A percentile compares a stretch with the other conserved stretches of the same genome.
These are phyloP conservation scores for Tricladium varicosporioides DNA, from an alignment of 2,329 filamentous ascomycete genomes.

Conservation along the genomic window DNA sequence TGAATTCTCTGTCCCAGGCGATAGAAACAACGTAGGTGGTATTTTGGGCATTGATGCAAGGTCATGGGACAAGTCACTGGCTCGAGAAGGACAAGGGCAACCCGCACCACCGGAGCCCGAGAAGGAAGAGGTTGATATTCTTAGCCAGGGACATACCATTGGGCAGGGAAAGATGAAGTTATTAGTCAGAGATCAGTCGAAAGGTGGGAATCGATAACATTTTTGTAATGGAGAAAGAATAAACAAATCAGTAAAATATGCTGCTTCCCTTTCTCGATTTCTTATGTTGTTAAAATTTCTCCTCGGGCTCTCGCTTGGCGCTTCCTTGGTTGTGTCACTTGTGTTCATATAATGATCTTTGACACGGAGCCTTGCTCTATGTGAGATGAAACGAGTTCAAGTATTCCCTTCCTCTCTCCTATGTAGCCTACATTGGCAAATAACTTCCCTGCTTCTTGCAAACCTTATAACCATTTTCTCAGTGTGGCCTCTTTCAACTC, in stretches of 20 bases:
- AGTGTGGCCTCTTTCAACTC: too few species aligned
- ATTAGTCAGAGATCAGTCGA: slow-evolving; percentile 52
- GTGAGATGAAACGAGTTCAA: too few species aligned
- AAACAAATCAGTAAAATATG: slow-evolving; percentile 1
- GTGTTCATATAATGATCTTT: too few species aligned
- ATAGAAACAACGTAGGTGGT: slow-evolving; percentile 78
- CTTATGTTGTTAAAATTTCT: slow-evolving; percentile 12
- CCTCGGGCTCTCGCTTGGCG: not conserved
- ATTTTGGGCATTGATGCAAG: slow-evolving; percentile 66
- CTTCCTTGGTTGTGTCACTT: too few species aligned
- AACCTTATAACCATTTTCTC: too few species aligned
- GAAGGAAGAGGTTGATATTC: slow-evolving; percentile 49
- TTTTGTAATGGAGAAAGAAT: not conserved
- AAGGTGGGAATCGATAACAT: slow-evolving; percentile 17
- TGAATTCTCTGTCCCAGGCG: slow-evolving; percentile 95
- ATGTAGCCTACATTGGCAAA: too few species aligned
- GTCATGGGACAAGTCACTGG: slow-evolving; percentile 63
- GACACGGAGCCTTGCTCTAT: too few species aligned
- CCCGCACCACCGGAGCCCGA: slow-evolving; percentile 28
- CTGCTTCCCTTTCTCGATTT: not conserved
- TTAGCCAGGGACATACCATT: slow-evolving; percentile 66
- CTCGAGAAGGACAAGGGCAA: slow-evolving; percentile 42
- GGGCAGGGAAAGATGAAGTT: slow-evolving; percentile 65
- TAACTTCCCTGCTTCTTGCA: too few species aligned
- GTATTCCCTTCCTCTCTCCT: too few species aligned